Base-by-base conservation (phyloP, 768 basidiomycete genomes). In the Pilatotrama ljubarskyi region DNA sequence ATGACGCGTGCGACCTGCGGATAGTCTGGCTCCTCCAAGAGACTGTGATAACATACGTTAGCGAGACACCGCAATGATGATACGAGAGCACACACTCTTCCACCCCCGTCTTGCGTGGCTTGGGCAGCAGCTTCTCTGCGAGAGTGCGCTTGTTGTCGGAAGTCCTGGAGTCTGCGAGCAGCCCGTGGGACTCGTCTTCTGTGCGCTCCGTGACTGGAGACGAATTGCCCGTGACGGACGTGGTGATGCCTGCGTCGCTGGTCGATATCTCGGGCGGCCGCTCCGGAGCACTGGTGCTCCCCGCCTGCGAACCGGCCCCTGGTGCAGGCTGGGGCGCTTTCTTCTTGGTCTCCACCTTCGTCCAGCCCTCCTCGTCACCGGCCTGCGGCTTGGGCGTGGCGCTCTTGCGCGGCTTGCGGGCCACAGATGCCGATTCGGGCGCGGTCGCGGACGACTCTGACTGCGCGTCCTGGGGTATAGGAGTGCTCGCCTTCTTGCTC, bases 321-420 rank as follows among this genome's bases (percentile, higher is more conserved):
- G 40, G 57, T 35, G 48, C 35, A 15, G 41, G 26, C 17, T 44
- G 43, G 18, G 59, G 63, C 51, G 38, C 46, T 67, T 64, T 76
- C 54, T 74, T 77, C n/a, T 75, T 76, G 26, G 80, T 74, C 62
- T 82, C 81, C n/a, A 90, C 84, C 55, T 84, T 85, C 20, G 88
- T 90, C 89, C 89, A 90, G 5, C 85, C 84, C 35, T 80, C 77
- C 63, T 88, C 85, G 1, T 81, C 83, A 59, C 83, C 83, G 17
- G 72, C 56, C 15, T 70, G 68, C 18, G 66, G 62, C 55, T 53
- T 55, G 4, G 66, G 66, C 2, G 67, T 50, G 4, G 60, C 57
- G 25, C 55, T 56, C 42, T 63, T 60, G 78, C 42, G 72, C 70
- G 57, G 72, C 68, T 56, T 77, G 73, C 58, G 73, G 65, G 67